Conservation (phyloP, 164 flowering plant species). For the Berberis vulgaris region DNA sequence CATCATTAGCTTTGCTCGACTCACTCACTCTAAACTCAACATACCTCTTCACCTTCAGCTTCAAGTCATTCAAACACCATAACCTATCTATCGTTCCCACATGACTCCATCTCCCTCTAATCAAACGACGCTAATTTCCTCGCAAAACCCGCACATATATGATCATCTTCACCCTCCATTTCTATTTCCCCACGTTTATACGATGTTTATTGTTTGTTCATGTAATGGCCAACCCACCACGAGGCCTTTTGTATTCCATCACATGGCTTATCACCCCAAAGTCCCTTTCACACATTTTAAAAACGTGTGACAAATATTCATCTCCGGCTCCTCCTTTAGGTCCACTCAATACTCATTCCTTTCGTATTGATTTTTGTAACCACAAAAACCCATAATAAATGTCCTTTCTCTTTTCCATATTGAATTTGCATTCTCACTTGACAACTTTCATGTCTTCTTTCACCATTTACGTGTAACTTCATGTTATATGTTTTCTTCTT, state of each 20-base stretch:
- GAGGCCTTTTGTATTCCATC: neutral
- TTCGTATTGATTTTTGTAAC: neutral
- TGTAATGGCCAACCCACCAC: neutral
- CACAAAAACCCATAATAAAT: neutral
- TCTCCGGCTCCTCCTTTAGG: neutral
- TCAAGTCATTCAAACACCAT: no score
- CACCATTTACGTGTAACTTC: neutral
- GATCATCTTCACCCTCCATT: neutral
- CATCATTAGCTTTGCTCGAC: no score
- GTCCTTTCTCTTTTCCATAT: slow-evolving; percentile 3
- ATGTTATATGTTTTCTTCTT: neutral
- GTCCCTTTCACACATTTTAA: neutral
- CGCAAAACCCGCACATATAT: no score
- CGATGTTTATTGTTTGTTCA: neutral
- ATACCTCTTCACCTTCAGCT: no score
- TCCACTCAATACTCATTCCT: neutral
- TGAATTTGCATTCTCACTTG: neutral
- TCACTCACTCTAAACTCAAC: no score
- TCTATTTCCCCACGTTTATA: neutral
- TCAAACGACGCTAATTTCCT: no score
- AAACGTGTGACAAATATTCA: neutral
- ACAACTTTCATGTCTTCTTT: neutral
- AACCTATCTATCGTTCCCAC: no score
- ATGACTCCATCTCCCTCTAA: no score
- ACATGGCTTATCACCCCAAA: neutral